Evolutionary conservation across 257 asterid species (phyloP), one percentile per base, ranked within the genome.

Genomic region (Avicennia marina): DNA sequence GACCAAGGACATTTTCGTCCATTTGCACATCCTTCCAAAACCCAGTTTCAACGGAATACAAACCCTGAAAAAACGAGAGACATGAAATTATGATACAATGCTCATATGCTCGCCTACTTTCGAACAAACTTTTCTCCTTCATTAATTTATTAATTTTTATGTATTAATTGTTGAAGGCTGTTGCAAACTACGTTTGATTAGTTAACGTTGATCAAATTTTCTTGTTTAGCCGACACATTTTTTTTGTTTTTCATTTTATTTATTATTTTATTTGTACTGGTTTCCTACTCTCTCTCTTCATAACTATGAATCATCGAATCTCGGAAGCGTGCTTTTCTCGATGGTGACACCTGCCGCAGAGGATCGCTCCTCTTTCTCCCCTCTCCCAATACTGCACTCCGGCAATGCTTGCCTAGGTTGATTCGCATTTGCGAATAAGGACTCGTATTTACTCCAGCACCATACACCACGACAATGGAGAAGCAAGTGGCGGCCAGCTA

Each of bases 401-500:
- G 62, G 17, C 46, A 51, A 63, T 76, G 65, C 50, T 11, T 46
- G 58, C 20, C 50, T 71, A 71, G 80, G 65, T 67, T 53, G 46
- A 38, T 1, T 22, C 19, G 22, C 41, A 20, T 56, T 22, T 43
- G 3, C 54, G n/a, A 33, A 45, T 61, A 33, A 48, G 24, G 47
- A 3, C 55, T 45, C 33, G 5, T 29, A 29, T 29, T 29, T 7
- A 29, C 33, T 29, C 5, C 33, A 29, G 5, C 3, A 29, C 33
- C 33, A 11, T n/a, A n/a, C n/a, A n/a, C n/a, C 26, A 31, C 34
- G 62, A 53, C 46, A 58, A 81, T 81, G 88, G 78, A 60, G 69
- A 64, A 44, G 47, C 70, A 18, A 54, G 72, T 49, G 58, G 60
- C 60, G 43, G 67, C 62, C 21, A 50, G 33, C 56, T 67, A 55